Evolutionary conservation across 129 eudicot genomes (phyloP), one percentile per base, ranked within the genome.

Genomic region (Centella asiatica): DNA sequence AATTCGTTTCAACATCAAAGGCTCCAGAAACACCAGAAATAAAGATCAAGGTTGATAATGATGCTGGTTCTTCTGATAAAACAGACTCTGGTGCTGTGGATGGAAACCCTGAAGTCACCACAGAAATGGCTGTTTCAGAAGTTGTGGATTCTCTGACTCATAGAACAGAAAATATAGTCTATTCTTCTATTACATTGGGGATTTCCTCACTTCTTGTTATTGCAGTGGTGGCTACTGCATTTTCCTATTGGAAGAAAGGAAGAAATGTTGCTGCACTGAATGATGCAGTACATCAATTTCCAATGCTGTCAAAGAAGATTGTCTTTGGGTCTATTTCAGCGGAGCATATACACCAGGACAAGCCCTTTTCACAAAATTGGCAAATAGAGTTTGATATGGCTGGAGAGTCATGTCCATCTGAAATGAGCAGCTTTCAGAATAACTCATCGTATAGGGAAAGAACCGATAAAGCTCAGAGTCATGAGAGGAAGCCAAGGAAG

Each of bases 321-420:
- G 40, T 20, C 9, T 37, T 62, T n/a, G 12, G 47, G 31, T 13
- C 19, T 18, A 22, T 20, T 24, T 24, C 58, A 22, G 0, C 26
- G 2, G 25, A 73, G 33, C 57, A 56, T 51, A 20, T 54, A 2
- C 17, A 44, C 53, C 62, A 69, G 24, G 62, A 58, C 17, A 58
- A 19, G 50, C 48, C 22, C 10, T 36, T 69, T 26, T 69, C 74
- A 4, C 64, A 50, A 58, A 76, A 65, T 44, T 66, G 71, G 69
- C 37, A 66, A 44, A 72, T 71, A 23, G 77, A 85, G 18, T 67
- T 40, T 2, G 79, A 82, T 63, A 76, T 57, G 57, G 18, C 48
- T 2, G 66, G 67, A 11, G 86, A 79, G 36, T 80, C 97, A 0
- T 74, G 82, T 72, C 76, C 95, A 12, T 82, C 95, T 17, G 90